Evolutionary conservation across 2,329 filamentous ascomycete species (phyloP), one percentile per base, ranked within the genome.

Genomic region (Colletotrichum theobromicola): DNA sequence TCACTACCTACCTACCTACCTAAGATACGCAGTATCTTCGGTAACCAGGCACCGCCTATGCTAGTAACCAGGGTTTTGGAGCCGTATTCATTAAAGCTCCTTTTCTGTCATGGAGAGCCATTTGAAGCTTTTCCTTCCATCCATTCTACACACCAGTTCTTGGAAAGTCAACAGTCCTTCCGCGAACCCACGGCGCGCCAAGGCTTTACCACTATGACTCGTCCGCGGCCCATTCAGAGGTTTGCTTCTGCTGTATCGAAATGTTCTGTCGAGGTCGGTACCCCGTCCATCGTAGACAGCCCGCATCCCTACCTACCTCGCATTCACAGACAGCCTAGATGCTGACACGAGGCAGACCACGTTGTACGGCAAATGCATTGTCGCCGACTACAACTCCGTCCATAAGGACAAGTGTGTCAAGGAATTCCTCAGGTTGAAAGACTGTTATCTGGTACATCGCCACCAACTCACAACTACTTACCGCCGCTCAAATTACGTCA

Each of bases 301-400:
- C 21, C 21, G 26, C 50, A 55, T 65, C 10, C 18, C 74, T 63
- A 32, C 34, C 15, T 32, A 13, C 13, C 12, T 50, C 32, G 16
- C n/a, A n/a, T 12, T 35, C 21, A 53, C 32, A 16, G 18, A 53
- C 32, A 16, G 18, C 16, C 28, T 30, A n/a, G 9, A 21, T 21
- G 26, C 58, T 57, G 24, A 64, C 37, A 26, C 34, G 13, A 50
- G 42, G 21, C 21, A 98, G 96, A 94, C 95, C 67, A 89, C 95
- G 4, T 88, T 91, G 15, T 99, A 98, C 81, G 97, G 96, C 78
- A 96, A 95, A 87, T 99, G 97, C 82, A 93, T 99, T 77, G 90
- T 96, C 65, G 91, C 92, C 50, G 96, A 98, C 81, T 98, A 98
- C 85, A 96, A 96, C 81, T 91, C 95, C 5, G 91, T 98, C 4